Conservation (phyloP, 805 yeast genomes). For the Wickerhamiella siamensis region DNA sequence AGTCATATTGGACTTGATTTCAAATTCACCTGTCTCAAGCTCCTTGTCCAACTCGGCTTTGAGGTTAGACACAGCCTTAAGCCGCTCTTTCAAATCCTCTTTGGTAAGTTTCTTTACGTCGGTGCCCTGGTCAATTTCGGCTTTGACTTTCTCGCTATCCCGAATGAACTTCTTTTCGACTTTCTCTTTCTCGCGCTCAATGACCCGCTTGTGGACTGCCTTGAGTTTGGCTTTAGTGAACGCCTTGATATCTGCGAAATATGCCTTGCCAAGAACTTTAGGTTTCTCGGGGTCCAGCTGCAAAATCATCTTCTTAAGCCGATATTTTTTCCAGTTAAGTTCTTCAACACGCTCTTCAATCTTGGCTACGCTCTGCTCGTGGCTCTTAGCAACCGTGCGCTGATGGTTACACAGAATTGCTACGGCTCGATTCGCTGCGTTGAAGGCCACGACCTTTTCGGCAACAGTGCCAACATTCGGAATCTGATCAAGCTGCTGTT, state of each 20-base stretch:
- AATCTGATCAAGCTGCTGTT: conserved; percentile 76
- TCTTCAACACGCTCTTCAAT: conserved; percentile 67
- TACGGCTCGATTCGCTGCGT: conserved; percentile 91
- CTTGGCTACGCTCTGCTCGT: conserved; percentile 66
- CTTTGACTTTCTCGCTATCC: conserved; percentile 60
- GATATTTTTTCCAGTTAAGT: conserved; percentile 68
- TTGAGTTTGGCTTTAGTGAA: conserved; percentile 50
- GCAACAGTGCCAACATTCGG: conserved; percentile 76
- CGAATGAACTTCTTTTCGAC: conserved; percentile 49
- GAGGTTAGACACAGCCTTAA: conserved; percentile 36
- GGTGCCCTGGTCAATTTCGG: conserved; percentile 32
- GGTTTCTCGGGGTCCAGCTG: conserved; percentile 43
- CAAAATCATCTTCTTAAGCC: conserved; percentile 57
- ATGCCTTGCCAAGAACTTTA: conserved; percentile 34
- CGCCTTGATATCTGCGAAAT: conserved; percentile 55
- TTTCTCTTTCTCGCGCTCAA: conserved; percentile 54
- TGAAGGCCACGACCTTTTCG: conserved; percentile 74
- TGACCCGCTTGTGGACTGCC: conserved; percentile 41
- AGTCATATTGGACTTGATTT: conserved; percentile 34
- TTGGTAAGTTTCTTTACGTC: conserved; percentile 32
- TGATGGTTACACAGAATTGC: conserved; percentile 96
- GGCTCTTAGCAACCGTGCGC: conserved; percentile 76
- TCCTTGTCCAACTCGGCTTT: conserved; percentile 36
- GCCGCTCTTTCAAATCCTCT: conserved; percentile 42
- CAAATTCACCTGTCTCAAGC: conserved; percentile 38